These are phyloP conservation scores for Peribolospora kevripleyi DNA, from an alignment of 768 basidiomycete species.

Conservation along the genomic window DNA sequence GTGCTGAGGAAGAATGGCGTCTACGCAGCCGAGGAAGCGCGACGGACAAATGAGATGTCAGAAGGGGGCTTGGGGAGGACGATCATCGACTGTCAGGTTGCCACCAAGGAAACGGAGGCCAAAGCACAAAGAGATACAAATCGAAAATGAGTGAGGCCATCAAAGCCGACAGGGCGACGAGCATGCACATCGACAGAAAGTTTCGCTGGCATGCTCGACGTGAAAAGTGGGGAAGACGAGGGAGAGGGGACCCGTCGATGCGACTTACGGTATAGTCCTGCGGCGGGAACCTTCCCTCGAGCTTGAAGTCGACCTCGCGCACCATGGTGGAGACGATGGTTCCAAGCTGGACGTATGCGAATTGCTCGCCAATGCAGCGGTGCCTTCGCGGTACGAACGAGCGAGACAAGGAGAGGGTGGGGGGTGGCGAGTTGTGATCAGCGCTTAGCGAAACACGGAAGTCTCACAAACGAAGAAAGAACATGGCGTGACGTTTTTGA, in stretches of 20 bases:
- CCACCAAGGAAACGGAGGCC: neutral
- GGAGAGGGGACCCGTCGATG: neutral
- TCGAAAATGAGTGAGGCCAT: neutral
- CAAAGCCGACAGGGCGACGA: neutral
- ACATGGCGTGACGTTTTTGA: neutral
- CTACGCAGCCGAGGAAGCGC: neutral
- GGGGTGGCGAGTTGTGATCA: neutral
- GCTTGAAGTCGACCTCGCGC: conserved; percentile 45
- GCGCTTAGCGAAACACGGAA: neutral
- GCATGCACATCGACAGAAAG: neutral
- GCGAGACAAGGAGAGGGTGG: neutral
- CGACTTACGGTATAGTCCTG: conserved; percentile 70
- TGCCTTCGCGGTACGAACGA: conserved; percentile 27
- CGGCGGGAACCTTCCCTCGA: conserved; percentile 41
- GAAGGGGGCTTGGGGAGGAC: conserved; percentile 42
- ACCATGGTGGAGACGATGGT: conserved; percentile 56
- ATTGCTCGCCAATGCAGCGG: conserved; percentile 84
- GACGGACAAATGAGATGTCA: conserved; percentile 12
- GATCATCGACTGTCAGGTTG: conserved; percentile 54
- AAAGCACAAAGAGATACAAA: neutral
- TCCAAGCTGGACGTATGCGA: conserved; percentile 83
- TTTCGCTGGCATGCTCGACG: neutral
- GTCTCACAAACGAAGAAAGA: neutral
- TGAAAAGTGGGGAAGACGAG: neutral
- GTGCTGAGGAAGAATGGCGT: neutral